Evolutionary conservation across 2,329 filamentous ascomycete genomes (phyloP).

Genomic region (Alternaria longipes): DNA sequence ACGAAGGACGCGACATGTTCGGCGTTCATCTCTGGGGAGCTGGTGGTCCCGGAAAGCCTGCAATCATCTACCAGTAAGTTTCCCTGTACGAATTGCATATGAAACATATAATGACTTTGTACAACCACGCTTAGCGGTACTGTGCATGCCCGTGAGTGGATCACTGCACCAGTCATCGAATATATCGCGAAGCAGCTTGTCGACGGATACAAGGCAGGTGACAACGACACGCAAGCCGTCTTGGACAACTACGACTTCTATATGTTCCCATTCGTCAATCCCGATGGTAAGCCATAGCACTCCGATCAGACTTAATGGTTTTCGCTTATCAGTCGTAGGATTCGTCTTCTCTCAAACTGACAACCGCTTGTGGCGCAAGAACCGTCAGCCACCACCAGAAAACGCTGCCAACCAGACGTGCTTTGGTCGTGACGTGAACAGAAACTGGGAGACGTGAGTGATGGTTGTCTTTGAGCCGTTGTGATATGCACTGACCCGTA

Average conservation of each 20-base stretch:
- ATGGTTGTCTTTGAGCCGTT: background rate
- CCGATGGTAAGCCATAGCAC: constrained; percentile 32
- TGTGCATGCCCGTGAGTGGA: constrained; percentile 48
- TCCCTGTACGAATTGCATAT: background rate
- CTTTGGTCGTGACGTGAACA: constrained; percentile 46
- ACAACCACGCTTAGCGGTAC: constrained; percentile 21
- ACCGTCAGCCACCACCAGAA: constrained; percentile 36
- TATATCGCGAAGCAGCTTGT: constrained; percentile 42
- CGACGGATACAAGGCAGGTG: constrained; percentile 36
- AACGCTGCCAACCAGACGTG: constrained; percentile 42
- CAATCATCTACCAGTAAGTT: constrained; percentile 38
- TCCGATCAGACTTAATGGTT: too few species aligned
- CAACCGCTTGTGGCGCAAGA: constrained; percentile 50
- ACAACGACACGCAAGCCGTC: constrained; percentile 44
- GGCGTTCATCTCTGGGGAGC: constrained; percentile 46
- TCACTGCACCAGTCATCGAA: constrained; percentile 50
- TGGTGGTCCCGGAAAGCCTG: constrained; percentile 44
- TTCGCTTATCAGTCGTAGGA: constrained; percentile 22
- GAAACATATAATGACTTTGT: background rate
- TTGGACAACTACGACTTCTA: constrained; percentile 46
- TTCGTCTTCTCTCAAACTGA: constrained; percentile 47
- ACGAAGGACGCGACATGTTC: constrained; percentile 42
- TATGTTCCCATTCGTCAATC: constrained; percentile 45
- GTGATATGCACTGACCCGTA: background rate
- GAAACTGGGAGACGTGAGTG: constrained; percentile 42